A percentile compares a stretch with the other conserved stretches of the same genome.
Conservation (phyloP, 1,284 basidiomycete genomes). For the Wolfiporia cocos region DNA sequence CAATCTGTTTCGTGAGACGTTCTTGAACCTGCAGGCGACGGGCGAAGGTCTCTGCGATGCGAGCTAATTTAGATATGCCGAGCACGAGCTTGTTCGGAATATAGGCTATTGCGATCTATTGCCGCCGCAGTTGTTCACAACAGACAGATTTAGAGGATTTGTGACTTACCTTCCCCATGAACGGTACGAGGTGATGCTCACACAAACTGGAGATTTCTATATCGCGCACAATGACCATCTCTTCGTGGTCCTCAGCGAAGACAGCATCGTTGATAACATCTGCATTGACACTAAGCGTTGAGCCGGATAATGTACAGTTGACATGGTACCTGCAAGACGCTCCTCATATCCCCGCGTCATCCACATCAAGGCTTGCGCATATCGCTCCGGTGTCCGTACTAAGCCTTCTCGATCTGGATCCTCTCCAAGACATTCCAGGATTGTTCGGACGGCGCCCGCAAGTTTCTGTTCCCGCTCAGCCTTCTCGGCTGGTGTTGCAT, state of each 20-base stretch:
- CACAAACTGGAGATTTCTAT: constrained; percentile 97
- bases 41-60: constrained; percentile 97
- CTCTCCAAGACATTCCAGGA: constrained; percentile 97
- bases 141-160: constrained; percentile 2
- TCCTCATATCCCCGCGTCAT: constrained; percentile 99
- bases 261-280: constrained; percentile 99
- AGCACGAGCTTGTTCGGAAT: constrained; percentile 96
- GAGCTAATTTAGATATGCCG: constrained; percentile 94
- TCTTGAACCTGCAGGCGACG: constrained; percentile 97
- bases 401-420: constrained; percentile 95
- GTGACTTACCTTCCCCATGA: constrained; percentile 86
- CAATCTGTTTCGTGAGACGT: constrained; percentile 96
- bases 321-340: constrained; percentile 66
- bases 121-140: no score
- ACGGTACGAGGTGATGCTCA: constrained; percentile 98
- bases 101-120: constrained; percentile 75
- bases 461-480: constrained; percentile 73
- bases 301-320: no score
- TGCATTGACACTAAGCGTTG: no score
- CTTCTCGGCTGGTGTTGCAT: constrained; percentile 73
- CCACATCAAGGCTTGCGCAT: constrained; percentile 97
- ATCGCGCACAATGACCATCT: constrained; percentile 98
- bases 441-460: constrained; percentile 80
- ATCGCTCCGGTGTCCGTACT: constrained; percentile 88
- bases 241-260: constrained; percentile 99